A percentile compares a stretch with the other conserved stretches of the same genome.
Conservation (phyloP, 1,284 basidiomycete species). For the Apiotrichum laibachii region DNA sequence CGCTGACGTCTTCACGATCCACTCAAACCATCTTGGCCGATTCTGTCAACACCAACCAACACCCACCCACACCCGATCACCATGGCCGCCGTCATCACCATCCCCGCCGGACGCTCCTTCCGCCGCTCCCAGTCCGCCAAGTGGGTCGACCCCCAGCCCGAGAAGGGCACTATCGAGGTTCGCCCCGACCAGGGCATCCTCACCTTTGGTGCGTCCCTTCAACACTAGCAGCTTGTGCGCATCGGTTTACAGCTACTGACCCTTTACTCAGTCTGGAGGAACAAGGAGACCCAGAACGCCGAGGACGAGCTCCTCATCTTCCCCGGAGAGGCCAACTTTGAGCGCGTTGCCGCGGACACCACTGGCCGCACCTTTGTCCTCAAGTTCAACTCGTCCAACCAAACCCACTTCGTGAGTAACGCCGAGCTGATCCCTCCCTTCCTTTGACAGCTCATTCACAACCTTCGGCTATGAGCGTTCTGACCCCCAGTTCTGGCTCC, state of each 20-base stretch:
- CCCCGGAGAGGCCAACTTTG: conserved; percentile 50
- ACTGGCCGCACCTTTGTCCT: conserved; percentile 47
- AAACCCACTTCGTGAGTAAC: conserved; percentile 47
- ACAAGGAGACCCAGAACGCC: conserved; percentile 27
- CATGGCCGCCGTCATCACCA: conserved; percentile 37
- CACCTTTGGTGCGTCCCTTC: conserved; percentile 37
- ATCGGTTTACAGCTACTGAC: neutral
- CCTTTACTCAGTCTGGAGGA: conserved; percentile 39
- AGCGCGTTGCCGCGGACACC: conserved; percentile 29
- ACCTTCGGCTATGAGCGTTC: neutral
- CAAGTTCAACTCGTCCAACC: conserved; percentile 47
- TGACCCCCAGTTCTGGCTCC: conserved; percentile 49
- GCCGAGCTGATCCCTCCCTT: neutral
- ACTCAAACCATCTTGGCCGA: neutral
- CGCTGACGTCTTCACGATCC: conserved; percentile 8
- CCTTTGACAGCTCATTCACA: neutral
- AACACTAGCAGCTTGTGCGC: neutral
- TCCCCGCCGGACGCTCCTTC: conserved; percentile 45
- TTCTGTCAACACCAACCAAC: neutral
- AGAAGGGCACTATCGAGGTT: conserved; percentile 47
- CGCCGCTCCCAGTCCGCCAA: conserved; percentile 39
- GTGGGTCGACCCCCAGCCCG: conserved; percentile 48
- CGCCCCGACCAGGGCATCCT: conserved; percentile 43
- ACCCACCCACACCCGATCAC: conserved; percentile 1
- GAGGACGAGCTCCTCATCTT: conserved; percentile 51